A percentile compares a stretch with the other conserved stretches of the same genome.
Evolutionary conservation across 306 rosid species (phyloP).

Genomic region (Quercus cerris): DNA sequence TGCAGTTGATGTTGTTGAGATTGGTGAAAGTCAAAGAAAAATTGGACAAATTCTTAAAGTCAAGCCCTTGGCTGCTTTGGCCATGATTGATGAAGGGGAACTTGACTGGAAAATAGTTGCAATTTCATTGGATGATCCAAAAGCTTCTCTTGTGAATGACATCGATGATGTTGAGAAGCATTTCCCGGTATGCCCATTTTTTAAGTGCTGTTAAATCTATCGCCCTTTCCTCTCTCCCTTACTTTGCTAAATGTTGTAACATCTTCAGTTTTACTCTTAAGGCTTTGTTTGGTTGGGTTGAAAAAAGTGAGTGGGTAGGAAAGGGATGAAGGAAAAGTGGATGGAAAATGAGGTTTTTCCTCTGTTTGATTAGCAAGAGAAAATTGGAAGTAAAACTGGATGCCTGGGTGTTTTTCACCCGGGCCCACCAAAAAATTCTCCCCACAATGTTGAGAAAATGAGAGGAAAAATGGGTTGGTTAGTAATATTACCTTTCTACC

Average conservation of each 20-base stretch:
- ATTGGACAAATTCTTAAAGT: constrained; percentile 78
- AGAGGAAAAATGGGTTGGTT: too few species aligned
- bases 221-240: neutral
- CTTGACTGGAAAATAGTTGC: constrained; percentile 99
- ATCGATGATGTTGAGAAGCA: constrained; percentile 86
- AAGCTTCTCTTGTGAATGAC: constrained; percentile 78
- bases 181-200: constrained; percentile 68
- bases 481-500: too few species aligned
- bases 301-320: too few species aligned
- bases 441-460: too few species aligned
- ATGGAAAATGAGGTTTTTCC: too few species aligned
- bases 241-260: neutral
- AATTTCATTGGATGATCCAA: constrained; percentile 92
- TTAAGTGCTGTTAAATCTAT: constrained; percentile 12
- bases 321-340: too few species aligned
- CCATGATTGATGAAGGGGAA: constrained; percentile 99
- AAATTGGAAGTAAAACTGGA: too few species aligned
- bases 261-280: neutral
- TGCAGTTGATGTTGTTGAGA: constrained; percentile 92
- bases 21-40: constrained; percentile 67
- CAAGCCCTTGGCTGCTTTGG: constrained; percentile 93
- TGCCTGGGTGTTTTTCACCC: too few species aligned
- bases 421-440: too few species aligned
- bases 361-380: too few species aligned
- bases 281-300: too few species aligned